These are phyloP conservation scores for Pseudevernia furfuracea DNA, from an alignment of 495 filamentous ascomycete genomes.

Conservation along the genomic window DNA sequence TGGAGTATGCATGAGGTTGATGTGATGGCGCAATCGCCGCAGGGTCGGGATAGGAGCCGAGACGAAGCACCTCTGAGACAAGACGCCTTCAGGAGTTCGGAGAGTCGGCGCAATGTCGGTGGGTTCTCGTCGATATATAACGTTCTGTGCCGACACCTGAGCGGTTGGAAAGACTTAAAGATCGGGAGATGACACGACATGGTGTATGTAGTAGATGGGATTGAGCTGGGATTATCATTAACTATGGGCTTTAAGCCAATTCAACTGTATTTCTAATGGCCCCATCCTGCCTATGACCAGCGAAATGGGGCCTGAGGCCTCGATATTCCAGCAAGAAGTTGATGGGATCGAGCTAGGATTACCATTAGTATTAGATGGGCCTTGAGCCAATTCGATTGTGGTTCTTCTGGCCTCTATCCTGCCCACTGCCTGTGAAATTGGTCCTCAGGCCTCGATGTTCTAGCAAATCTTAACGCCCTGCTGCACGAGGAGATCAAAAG, in stretches of 20 bases:
- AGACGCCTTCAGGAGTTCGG: not conserved
- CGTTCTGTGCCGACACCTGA: not conserved
- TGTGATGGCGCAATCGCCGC: not conserved
- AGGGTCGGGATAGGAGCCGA: not conserved
- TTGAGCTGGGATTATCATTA: not conserved
- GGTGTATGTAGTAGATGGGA: not conserved
- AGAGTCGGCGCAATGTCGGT: not conserved
- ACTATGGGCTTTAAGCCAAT: not conserved
- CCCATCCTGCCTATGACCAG: too few relatives aligned
- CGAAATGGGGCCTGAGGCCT: too few relatives aligned
- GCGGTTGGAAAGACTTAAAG: not conserved
- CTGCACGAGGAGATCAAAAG: not conserved
- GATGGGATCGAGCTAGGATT: too few relatives aligned
- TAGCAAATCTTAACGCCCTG: not conserved
- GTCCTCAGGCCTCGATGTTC: not conserved
- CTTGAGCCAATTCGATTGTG: too few relatives aligned
- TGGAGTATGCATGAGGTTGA: slow-evolving; percentile 1
- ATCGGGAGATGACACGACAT: not conserved
- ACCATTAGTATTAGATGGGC: too few relatives aligned
- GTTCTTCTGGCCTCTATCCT: too few relatives aligned
- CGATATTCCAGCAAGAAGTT: not conserved
- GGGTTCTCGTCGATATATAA: not conserved
- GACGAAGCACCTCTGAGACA: not conserved
- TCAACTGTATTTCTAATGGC: too few relatives aligned
- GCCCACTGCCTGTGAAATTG: too few relatives aligned